These are phyloP conservation scores for Clonostachys chloroleuca DNA, from an alignment of 2,329 filamentous ascomycete species.

Conservation along the genomic window DNA sequence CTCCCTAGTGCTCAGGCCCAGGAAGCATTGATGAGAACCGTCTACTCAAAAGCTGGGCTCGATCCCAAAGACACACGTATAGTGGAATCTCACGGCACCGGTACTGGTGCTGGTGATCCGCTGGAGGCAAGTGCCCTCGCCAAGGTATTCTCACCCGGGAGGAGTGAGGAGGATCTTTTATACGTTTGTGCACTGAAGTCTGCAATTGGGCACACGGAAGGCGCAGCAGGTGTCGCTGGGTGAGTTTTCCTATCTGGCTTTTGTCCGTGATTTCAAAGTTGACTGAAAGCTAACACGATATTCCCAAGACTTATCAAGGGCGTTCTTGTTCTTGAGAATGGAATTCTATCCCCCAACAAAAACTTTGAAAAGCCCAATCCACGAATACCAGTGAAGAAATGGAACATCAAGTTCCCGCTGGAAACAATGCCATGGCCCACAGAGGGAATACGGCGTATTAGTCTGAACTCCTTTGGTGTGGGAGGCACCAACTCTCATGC, in stretches of 20 bases:
- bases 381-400: too few species aligned
- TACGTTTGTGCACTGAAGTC: conserved; percentile 8
- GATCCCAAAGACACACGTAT: conserved; percentile 28
- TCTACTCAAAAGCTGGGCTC: conserved; percentile 29
- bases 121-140: conserved; percentile 15
- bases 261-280: too few species aligned
- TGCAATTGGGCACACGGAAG: conserved; percentile 11
- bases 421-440: not conserved
- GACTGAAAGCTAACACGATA: too few species aligned
- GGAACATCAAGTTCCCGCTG: too few species aligned
- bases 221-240: conserved; percentile 10
- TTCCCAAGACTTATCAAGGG: conserved; percentile 5
- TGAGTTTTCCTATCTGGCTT: too few species aligned
- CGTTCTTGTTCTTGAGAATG: conserved; percentile 6
- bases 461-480: conserved; percentile 12
- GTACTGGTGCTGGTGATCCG: conserved; percentile 40
- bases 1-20: conserved; percentile 38
- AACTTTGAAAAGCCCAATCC: conserved; percentile 8
- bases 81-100: conserved; percentile 45
- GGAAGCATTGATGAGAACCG: conserved; percentile 25
- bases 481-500: conserved; percentile 11
- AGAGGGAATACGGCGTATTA: not conserved
- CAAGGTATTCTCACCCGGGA: conserved; percentile 16
- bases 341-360: conserved; percentile 9
- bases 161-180: not conserved